These are phyloP conservation scores for Kodamaea sp. DNA, from an alignment of 1,139 yeast species.

Conservation along the genomic window DNA sequence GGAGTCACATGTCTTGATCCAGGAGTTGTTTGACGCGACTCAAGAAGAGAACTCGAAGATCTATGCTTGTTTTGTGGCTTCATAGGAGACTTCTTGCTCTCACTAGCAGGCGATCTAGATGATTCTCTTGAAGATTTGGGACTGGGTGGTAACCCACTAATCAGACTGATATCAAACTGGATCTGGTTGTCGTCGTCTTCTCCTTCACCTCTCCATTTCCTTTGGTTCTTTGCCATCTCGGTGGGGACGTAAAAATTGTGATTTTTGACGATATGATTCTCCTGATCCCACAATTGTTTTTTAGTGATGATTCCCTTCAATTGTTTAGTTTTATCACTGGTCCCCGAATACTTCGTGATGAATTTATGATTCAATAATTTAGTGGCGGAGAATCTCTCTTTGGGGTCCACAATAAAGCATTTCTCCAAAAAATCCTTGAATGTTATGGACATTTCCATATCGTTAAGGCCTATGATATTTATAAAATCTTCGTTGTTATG, in stretches of 20 bases:
- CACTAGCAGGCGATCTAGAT: slow-evolving; percentile 14
- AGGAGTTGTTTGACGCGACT: neutral
- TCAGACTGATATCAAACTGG: slow-evolving; percentile 41
- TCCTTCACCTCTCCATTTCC: slow-evolving; percentile 30
- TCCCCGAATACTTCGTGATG: slow-evolving; percentile 30
- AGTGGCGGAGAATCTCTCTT: slow-evolving; percentile 56
- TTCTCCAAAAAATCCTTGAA: slow-evolving; percentile 60
- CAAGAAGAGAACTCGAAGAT: neutral
- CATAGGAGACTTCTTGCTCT: slow-evolving; percentile 1
- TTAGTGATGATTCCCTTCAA: slow-evolving; percentile 38
- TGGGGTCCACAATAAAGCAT: slow-evolving; percentile 68
- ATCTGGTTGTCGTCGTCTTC: slow-evolving; percentile 21
- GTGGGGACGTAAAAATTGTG: slow-evolving; percentile 45
- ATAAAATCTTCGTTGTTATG: slow-evolving; percentile 33
- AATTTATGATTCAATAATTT: slow-evolving; percentile 63
- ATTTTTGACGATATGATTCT: slow-evolving; percentile 33
- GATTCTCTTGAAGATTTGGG: slow-evolving; percentile 16
- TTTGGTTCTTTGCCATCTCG: slow-evolving; percentile 36
- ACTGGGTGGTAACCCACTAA: slow-evolving; percentile 16
- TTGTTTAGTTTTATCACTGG: slow-evolving; percentile 16
- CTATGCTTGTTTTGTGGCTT: neutral
- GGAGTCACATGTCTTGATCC: slow-evolving; percentile 1
- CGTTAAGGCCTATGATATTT: slow-evolving; percentile 30
- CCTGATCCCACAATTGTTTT: slow-evolving; percentile 46
- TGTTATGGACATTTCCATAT: slow-evolving; percentile 22